Evolutionary conservation across 371 early-diverging fungal species (phyloP), one percentile per base, ranked within the genome.

Genomic region (Rhizopus arrhizus): DNA sequence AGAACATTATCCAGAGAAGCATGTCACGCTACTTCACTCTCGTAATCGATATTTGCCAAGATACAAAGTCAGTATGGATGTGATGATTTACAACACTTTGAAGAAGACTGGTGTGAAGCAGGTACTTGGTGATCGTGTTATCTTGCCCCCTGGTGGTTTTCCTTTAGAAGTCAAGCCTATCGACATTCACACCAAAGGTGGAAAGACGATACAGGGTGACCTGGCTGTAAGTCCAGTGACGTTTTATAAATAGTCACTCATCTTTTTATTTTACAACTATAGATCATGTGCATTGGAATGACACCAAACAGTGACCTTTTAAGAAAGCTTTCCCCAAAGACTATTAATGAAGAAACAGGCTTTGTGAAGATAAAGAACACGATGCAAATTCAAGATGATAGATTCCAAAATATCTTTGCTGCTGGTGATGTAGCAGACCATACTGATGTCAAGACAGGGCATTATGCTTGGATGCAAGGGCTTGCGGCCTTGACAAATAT

Each of bases 231-330:
- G 75, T 63, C 11, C 22, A 22, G 11, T 49, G 36, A n/a, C 43
- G 10, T 43, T 13, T 38, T 38, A 22, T 38, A 38, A 0, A 38
- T 38, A 38, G 38, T 11, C 9, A 9, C 9, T 9, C 7, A 38
- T 36, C 36, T 32, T 42, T 40, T 42, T 40, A 29, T 28, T 28
- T 35, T 40, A 16, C 48, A 36, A 8, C 22, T 5, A n/a, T 66
- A 84, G 83, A 80, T 86, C 48, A 71, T 79, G 61, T 86, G 86
- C 69, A 88, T 85, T 33, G 88, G 88, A 43, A 80, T 84, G 82
- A 81, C 77, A 29, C 86, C 87, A 50, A 86, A 88, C 64, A 82
- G 78, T 43, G 78, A 61, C 6, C 42, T 82, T 28, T 65, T 85
- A 3, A 65, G 58, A 31, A 65, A 65, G 16, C 35, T 88, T 5